Evolutionary conservation across 2,329 filamentous ascomycete genomes (phyloP), one percentile per base, ranked within the genome.

Genomic region (Clonostachys sp.): DNA sequence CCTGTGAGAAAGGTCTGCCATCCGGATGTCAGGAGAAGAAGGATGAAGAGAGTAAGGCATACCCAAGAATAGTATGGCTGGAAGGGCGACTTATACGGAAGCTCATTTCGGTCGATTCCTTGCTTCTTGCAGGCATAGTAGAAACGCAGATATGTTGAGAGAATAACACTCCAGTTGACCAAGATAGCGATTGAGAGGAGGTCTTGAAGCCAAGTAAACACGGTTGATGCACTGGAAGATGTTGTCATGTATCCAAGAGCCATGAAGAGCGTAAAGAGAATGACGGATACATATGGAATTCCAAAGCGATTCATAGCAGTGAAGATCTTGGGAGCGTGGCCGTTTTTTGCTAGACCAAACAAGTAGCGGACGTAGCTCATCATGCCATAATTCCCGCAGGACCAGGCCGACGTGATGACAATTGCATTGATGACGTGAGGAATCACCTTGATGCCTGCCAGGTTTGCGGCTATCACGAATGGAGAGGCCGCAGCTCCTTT

Each of bases 151-250:
- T 81, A 83, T 2, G 78, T 80, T 51, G 81, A 61, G 60, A 79
- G 70, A 51, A 83, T 70, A 12, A 80, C 73, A 51, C 80, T 71
- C 80, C 80, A 84, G 24, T 78, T 78, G 56, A 84, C 75, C 57
- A 78, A 75, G 6, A 78, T 79, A 0, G 75, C 76, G 45, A 82
- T 78, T 47, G 79, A 87, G 33, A 81, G 84, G 47, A 89, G 75
- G 61, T 86, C 86, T 55, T 83, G 75, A 60, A 89, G 86, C 82
- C 85, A 89, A 45, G 72, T 75, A 62, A 89, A 89, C 7, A 87
- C 86, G 3, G 73, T 71, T 34, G 80, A 74, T 18, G 83, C 83
- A 33, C 74, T 77, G 53, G 75, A 77, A 42, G 78, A 83, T 41
- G 83, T 75, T 61, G 86, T 87, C 60, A 91, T 78, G 69, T 84